phyloP scores from a whole-genome alignment of 108 stramenopile genomes.

The Thalassiosira profunda region DNA sequence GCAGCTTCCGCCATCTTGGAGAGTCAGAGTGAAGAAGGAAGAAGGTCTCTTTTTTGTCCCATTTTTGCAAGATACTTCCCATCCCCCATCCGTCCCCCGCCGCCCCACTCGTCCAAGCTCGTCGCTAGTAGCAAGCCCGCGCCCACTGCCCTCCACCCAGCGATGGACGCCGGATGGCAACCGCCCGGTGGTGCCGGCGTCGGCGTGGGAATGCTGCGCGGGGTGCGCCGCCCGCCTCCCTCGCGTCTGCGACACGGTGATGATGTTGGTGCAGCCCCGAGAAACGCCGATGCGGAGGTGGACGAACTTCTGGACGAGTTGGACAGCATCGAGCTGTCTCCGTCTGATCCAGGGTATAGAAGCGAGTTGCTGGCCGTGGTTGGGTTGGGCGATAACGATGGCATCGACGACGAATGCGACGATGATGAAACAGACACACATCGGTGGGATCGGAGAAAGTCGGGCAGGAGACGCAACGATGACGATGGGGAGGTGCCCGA shows the following conservation, averaged over 20 bases:
- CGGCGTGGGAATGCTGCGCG: background rate
- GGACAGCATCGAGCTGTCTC: background rate
- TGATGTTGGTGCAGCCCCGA: background rate
- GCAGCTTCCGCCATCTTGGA: conserved; percentile 49
- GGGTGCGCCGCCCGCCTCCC: background rate
- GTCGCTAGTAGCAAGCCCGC: too few species aligned
- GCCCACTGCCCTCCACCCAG: too few species aligned
- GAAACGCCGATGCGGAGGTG: background rate
- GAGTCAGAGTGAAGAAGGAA: too few species aligned
- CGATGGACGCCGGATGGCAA: too few species aligned
- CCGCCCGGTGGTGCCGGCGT: background rate
- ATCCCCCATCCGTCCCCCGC: too few species aligned
- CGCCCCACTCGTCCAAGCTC: too few species aligned
- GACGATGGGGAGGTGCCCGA: background rate
- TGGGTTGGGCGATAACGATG: conserved; percentile 16
- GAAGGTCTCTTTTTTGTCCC: too few species aligned
- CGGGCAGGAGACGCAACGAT: background rate
- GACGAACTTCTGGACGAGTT: background rate
- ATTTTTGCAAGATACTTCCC: too few species aligned
- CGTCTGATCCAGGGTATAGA: conserved; percentile 3
- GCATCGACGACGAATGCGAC: background rate
- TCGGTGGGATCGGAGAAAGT: background rate
- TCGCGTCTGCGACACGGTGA: background rate
- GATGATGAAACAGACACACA: background rate
- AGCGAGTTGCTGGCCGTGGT: conserved; percentile 9